These are phyloP conservation scores for Saccharomycopsis synnaedendra DNA, from an alignment of 805 yeast genomes.

Conservation along the genomic window DNA sequence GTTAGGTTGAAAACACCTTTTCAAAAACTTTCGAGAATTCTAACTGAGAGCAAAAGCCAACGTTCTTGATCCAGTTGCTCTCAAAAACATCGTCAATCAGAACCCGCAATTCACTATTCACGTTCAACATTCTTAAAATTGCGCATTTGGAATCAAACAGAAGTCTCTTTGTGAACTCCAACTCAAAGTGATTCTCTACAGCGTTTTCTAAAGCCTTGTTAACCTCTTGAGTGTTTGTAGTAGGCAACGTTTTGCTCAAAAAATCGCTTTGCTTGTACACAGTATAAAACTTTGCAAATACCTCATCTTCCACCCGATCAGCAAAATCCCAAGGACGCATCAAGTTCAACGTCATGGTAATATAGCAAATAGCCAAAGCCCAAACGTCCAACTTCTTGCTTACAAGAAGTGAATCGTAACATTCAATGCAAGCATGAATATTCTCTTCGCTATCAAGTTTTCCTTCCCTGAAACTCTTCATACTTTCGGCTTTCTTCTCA, in stretches of 20 bases:
- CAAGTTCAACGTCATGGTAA: conserved; percentile 7
- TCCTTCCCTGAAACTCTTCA: background rate
- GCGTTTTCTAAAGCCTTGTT: conserved; percentile 10
- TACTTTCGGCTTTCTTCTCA: conserved; percentile 5
- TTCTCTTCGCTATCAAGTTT: background rate
- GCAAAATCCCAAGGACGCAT: conserved; percentile 16
- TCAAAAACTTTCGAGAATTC: conserved; percentile 8
- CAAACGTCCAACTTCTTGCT: conserved; percentile 11
- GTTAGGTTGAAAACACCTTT: background rate
- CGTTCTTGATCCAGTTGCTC: conserved; percentile 13
- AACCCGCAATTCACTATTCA: conserved; percentile 3
- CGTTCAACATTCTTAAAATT: conserved; percentile 9
- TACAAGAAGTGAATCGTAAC: background rate
- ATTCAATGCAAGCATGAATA: background rate
- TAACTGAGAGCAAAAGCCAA: conserved; percentile 6
- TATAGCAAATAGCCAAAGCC: conserved; percentile 13
- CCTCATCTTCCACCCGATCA: conserved; percentile 3
- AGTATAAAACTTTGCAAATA: conserved; percentile 4
- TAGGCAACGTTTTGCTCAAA: background rate
- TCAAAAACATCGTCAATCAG: background rate
- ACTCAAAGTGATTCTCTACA: conserved; percentile 5
- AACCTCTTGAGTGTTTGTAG: conserved; percentile 12
- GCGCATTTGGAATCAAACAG: conserved; percentile 5
- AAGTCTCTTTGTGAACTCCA: conserved; percentile 6
- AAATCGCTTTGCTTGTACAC: conserved; percentile 1